Conservation (phyloP, 2,329 filamentous ascomycete genomes). For the Pseudogymnoascus sp. region DNA sequence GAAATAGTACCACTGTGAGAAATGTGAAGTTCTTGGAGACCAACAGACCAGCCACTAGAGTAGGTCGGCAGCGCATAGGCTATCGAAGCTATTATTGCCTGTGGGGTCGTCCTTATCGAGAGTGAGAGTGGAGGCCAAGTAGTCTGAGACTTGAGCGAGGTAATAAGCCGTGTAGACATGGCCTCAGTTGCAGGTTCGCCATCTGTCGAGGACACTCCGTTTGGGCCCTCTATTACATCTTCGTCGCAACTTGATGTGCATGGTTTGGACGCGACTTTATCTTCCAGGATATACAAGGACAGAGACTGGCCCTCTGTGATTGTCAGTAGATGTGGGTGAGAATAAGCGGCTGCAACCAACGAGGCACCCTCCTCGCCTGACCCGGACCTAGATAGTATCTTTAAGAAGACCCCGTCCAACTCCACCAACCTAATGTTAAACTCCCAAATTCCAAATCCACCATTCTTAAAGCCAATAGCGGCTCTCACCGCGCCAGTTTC, state of each 20-base stretch:
- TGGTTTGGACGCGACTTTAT: not conserved
- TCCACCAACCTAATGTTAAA: conserved; percentile 38
- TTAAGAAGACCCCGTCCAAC: not conserved
- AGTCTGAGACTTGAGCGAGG: conserved; percentile 73
- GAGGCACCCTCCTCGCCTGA: conserved; percentile 26
- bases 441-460: conserved; percentile 62
- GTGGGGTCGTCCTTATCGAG: conserved; percentile 63
- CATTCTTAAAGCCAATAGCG: conserved; percentile 62
- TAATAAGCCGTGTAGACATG: conserved; percentile 46
- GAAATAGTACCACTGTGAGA: conserved; percentile 28
- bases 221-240: not conserved
- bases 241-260: not conserved
- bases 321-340: conserved; percentile 68
- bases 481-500: conserved; percentile 46
- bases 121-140: conserved; percentile 70
- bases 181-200: not conserved
- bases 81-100: conserved; percentile 68
- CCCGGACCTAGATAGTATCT: conserved; percentile 19
- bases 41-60: conserved; percentile 76
- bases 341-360: conserved; percentile 62
- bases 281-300: conserved; percentile 54
- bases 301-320: conserved; percentile 68
- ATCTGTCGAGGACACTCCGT: conserved; percentile 5
- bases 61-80: conserved; percentile 76
- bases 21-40: conserved; percentile 81